Percentiles rank a stretch among this genome's conserved stretches.
Conservation (phyloP, 768 basidiomycete genomes). For the Termitomyces sp. region DNA sequence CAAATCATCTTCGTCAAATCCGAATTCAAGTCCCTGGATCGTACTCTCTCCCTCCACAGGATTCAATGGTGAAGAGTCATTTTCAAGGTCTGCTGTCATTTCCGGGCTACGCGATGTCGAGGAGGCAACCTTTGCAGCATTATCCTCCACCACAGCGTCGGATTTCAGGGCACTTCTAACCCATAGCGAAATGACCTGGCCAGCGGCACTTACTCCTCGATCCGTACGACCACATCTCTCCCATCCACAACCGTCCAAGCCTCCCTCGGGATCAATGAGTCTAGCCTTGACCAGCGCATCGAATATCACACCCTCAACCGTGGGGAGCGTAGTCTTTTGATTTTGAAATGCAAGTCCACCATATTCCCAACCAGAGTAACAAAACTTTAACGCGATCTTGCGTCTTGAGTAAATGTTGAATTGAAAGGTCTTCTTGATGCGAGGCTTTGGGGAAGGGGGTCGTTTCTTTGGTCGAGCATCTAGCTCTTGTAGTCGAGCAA, state of each 20-base stretch:
- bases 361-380: slow-evolving; percentile 90
- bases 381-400: slow-evolving; percentile 92
- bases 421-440: slow-evolving; percentile 37
- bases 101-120: slow-evolving; percentile 6
- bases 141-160: slow-evolving; percentile 13
- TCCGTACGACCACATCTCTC: slow-evolving; percentile 93
- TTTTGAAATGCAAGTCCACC: slow-evolving; percentile 84
- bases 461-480: slow-evolving; percentile 33
- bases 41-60: neutral
- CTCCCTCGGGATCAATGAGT: slow-evolving; percentile 68
- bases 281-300: slow-evolving; percentile 72
- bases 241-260: slow-evolving; percentile 86
- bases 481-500: slow-evolving; percentile 55
- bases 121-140: neutral
- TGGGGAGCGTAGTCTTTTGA: slow-evolving; percentile 68
- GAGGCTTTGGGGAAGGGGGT: slow-evolving; percentile 18
- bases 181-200: slow-evolving; percentile 91
- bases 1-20: slow-evolving; percentile 19
- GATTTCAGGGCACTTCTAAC: slow-evolving; percentile 62
- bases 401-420: slow-evolving; percentile 68
- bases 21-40: slow-evolving; percentile 16
- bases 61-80: neutral
- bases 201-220: slow-evolving; percentile 89
- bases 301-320: slow-evolving; percentile 87
- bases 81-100: neutral